Evolutionary conservation across 208 protist genomes (phyloP).

Genomic region (Wallacemonas sp.): DNA sequence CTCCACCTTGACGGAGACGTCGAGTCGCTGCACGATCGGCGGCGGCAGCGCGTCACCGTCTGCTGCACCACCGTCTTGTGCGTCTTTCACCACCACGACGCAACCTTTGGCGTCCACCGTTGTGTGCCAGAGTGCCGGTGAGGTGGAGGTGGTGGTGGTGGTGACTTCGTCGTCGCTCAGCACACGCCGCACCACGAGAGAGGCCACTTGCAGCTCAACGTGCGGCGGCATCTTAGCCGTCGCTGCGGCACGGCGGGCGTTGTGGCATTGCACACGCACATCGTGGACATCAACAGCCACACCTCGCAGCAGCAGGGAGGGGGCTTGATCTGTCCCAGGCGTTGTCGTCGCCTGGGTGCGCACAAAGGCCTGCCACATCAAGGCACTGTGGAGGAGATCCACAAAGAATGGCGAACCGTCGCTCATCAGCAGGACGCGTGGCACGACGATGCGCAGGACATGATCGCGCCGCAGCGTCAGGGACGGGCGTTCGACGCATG

Average conservation of each 20-base stretch:
- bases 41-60: too few species aligned
- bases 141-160: neutral
- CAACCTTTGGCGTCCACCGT: neutral
- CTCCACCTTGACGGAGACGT: conserved; percentile 1
- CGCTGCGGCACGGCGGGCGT: neutral
- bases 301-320: conserved; percentile 1
- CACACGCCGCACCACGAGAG: neutral
- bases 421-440: neutral
- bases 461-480: neutral
- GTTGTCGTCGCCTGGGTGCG: neutral
- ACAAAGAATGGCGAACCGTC: conserved; percentile 10
- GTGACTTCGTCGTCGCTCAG: neutral
- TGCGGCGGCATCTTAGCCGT: neutral
- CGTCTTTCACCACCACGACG: neutral
- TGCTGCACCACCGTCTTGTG: neutral
- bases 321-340: too few species aligned
- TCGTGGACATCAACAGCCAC: neutral
- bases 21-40: neutral
- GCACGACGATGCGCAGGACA: neutral
- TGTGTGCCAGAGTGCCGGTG: neutral
- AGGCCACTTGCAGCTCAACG: conserved; percentile 1
- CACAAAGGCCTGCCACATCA: conserved; percentile 7
- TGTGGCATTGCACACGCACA: neutral
- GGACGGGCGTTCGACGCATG: neutral
- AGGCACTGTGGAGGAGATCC: conserved; percentile 3